These are phyloP conservation scores for Heterobasidion irregulare DNA, from an alignment of 1,284 basidiomycete species.

Conservation along the genomic window DNA sequence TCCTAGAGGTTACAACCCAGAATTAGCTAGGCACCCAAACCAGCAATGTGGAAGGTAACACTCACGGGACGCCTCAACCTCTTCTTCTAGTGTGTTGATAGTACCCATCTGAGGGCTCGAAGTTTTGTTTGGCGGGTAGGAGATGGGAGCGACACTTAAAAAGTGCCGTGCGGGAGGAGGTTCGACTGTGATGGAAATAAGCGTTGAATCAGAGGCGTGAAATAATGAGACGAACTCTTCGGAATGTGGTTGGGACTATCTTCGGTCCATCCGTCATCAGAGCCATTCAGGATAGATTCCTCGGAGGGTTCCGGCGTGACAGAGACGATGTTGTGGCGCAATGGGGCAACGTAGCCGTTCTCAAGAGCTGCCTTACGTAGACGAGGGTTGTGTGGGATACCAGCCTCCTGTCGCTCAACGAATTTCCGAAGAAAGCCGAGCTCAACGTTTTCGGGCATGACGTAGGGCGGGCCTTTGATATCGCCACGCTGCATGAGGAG, in stretches of 20 bases:
- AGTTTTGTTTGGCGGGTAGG: slow-evolving; percentile 4
- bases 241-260: slow-evolving; percentile 5
- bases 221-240: slow-evolving; percentile 5
- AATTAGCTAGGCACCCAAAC: too few species aligned
- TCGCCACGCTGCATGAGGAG: slow-evolving; percentile 79
- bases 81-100: slow-evolving; percentile 10
- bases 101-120: slow-evolving; percentile 10
- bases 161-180: slow-evolving; percentile 4
- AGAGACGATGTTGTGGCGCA: slow-evolving; percentile 22
- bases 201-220: not conserved
- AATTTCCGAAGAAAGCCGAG: slow-evolving; percentile 71
- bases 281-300: slow-evolving; percentile 9
- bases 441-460: slow-evolving; percentile 71
- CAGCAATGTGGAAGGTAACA: not conserved
- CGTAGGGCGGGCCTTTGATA: slow-evolving; percentile 70
- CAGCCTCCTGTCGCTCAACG: slow-evolving; percentile 63
- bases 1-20: slow-evolving; percentile 16
- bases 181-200: not conserved
- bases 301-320: slow-evolving; percentile 50
- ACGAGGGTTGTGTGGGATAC: slow-evolving; percentile 69
- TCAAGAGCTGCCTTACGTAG: slow-evolving; percentile 42
- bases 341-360: slow-evolving; percentile 22
- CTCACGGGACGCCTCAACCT: slow-evolving; percentile 11
- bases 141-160: not conserved
- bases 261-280: slow-evolving; percentile 9